Conservation (phyloP, 2,329 filamentous ascomycete genomes). For the Lecanicillium sp. region DNA sequence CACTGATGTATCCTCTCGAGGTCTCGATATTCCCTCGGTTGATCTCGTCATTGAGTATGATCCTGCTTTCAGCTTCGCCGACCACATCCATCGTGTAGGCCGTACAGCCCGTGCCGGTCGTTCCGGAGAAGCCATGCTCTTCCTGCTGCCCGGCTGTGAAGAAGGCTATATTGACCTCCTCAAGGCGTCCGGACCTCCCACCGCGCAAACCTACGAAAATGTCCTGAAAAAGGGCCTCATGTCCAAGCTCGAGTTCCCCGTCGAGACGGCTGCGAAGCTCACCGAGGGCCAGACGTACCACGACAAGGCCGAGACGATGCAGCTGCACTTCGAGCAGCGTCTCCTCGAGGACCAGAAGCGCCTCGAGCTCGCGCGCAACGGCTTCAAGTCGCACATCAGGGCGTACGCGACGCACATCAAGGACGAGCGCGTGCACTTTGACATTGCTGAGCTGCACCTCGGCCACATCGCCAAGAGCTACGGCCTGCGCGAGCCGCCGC, state of each 20-base stretch:
- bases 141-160: constrained; percentile 84
- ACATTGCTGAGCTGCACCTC: constrained; percentile 84
- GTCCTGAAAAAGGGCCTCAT: constrained; percentile 61
- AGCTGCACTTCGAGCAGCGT: constrained; percentile 55
- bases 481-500: constrained; percentile 79
- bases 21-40: constrained; percentile 90
- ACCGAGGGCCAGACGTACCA: constrained; percentile 39
- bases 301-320: constrained; percentile 49
- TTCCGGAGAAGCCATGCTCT: constrained; percentile 79
- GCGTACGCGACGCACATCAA: constrained; percentile 93
- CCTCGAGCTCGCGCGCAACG: constrained; percentile 75
- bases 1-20: constrained; percentile 92
- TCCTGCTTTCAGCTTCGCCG: constrained; percentile 84
- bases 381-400: constrained; percentile 85
- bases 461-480: constrained; percentile 94
- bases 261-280: constrained; percentile 56
- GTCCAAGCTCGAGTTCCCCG: constrained; percentile 56
- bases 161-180: constrained; percentile 83
- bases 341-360: constrained; percentile 57
- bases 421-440: constrained; percentile 78
- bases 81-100: constrained; percentile 91
- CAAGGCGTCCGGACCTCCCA: constrained; percentile 42
- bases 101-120: constrained; percentile 90
- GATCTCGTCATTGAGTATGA: constrained; percentile 96
- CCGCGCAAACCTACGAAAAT: constrained; percentile 46